Evolutionary conservation across 2,329 filamentous ascomycete species (phyloP), one percentile per base, ranked within the genome.

Genomic region (Plectosphaerella plurivora): DNA sequence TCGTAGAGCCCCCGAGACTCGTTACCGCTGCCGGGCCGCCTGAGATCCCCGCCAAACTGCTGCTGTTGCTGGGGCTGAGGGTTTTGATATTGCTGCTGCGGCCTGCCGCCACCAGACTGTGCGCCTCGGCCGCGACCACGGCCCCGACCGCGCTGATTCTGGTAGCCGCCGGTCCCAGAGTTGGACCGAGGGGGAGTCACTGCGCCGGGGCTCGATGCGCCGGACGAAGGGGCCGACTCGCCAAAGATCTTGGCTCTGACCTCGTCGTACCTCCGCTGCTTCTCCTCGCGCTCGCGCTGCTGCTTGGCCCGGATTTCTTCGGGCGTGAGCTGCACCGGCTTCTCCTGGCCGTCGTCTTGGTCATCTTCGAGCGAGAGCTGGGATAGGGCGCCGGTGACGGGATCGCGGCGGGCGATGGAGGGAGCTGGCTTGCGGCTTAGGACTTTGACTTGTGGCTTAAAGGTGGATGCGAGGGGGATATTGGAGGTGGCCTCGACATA

Each of bases 221-320:
- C 81, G 0, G 85, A 80, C 8, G 74, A 74, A 10, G 74, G 68
- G 35, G 69, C 73, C 10, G 74, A 72, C 35, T 82, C 83, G 18
- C 91, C 91, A 68, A 97, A 93, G 51, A 97, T 86, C 66, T 91
- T 88, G 61, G 93, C 90, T 28, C 93, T 81, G 6, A 86, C 89
- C 72, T 96, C 91, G 55, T 95, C 89, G 66, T 97, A 97, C 55
- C 88, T 88, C 52, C 85, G 85, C 73, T 96, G 89, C 73, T 94
- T 96, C 72, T 96, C 91, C 64, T 95, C 91, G 10, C 85, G 82
- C 61, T 96, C 90, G 47, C 82, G 79, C 65, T 91, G 84, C 50
- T 92, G 89, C 63, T 88, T 88, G 22, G 84, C 82, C 56, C 88
- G 84, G 35, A 91, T 81, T 72, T 96, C 88, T 61, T 93, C 89